Base-by-base conservation (phyloP, 2,329 filamentous ascomycete genomes). In the Penicillium sp. region DNA sequence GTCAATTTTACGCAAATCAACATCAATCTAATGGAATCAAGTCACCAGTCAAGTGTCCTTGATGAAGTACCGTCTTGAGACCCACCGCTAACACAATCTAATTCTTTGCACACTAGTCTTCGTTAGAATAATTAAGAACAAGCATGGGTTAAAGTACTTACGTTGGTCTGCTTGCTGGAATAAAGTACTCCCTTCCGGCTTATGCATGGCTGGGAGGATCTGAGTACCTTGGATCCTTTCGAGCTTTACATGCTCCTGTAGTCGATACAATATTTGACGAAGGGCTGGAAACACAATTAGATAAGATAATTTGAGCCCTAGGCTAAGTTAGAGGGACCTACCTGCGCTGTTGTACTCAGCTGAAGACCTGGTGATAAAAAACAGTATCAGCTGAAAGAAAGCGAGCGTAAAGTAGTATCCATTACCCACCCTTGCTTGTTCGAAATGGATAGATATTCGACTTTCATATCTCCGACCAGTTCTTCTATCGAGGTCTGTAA, bases 121-220 rank as follows among this genome's bases (percentile, higher is more conserved):
- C 2, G 6, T 62, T 26, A 63, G 43, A 41, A 40, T 39, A 2
- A 13, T 7, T 1, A n/a, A 2, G 19, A 27, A 18, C 1, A 2
- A 4, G 7, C 4, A 1, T 1, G 7, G 3, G 4, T 5, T 1
- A 6, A 11, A 7, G 2, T 11, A 59, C 61, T 58, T 10, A 70
- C 68, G 27, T 34, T 68, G 60, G 10, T 70, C 67, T 8, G 67
- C 68, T 19, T 65, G 61, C 18, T 66, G 60, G 41, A 67, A 70
- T 10, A 56, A 59, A 6, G 54, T 47, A 27, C 67, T 70, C 7
- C 53, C 56, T 16, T 63, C 56, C 1, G 65, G 62, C 14, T 67
- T 57, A 43, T 62, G 62, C 57, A 56, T 65, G 0, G 67, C 67
- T 2, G 68, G 67, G 26, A 58, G 55, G 26, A 70, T 55, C 29